These are phyloP conservation scores for Escallonia herrerae DNA, from an alignment of 129 eudicot genomes.

Conservation along the genomic window DNA sequence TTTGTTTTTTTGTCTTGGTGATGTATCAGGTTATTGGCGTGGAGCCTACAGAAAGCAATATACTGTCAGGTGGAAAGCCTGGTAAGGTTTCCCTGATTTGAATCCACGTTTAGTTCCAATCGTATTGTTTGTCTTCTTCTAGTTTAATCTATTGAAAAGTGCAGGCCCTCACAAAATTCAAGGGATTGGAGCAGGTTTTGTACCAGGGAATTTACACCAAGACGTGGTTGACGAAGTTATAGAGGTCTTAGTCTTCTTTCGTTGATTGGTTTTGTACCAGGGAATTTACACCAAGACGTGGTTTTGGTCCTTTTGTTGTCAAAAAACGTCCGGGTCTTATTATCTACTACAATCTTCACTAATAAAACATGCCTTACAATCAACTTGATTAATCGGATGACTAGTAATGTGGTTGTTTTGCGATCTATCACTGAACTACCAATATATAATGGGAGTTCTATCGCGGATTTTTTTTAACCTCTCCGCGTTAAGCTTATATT, in stretches of 20 bases:
- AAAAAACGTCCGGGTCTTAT: too few species aligned
- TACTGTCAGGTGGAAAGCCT: constrained; percentile 96
- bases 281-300: constrained; percentile 74
- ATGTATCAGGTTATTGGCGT: constrained; percentile 72
- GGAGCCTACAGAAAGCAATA: constrained; percentile 93
- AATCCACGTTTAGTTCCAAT: neutral
- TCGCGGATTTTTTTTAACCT: too few species aligned
- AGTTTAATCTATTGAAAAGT: constrained; percentile 29
- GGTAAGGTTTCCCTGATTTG: constrained; percentile 43
- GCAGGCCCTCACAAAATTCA: constrained; percentile 99
- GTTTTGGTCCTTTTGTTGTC: constrained; percentile 7
- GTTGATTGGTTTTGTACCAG: constrained; percentile 72
- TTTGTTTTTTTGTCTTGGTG: constrained; percentile 9
- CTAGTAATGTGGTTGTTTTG: too few species aligned
- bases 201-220: constrained; percentile 78
- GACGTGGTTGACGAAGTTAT: constrained; percentile 92
- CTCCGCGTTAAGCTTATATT: too few species aligned
- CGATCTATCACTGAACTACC: too few species aligned
- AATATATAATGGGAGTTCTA: too few species aligned
- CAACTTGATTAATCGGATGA: too few species aligned
- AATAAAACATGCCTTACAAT: too few species aligned
- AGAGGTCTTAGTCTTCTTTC: constrained; percentile 40
- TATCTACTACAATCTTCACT: neutral
- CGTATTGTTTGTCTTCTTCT: constrained; percentile 5
- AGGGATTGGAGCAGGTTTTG: constrained; percentile 99